Percentiles rank a stretch among this genome's conserved stretches.
Conservation (phyloP, 176 grass and related monocot genomes). For the Metroxylon sagu region DNA sequence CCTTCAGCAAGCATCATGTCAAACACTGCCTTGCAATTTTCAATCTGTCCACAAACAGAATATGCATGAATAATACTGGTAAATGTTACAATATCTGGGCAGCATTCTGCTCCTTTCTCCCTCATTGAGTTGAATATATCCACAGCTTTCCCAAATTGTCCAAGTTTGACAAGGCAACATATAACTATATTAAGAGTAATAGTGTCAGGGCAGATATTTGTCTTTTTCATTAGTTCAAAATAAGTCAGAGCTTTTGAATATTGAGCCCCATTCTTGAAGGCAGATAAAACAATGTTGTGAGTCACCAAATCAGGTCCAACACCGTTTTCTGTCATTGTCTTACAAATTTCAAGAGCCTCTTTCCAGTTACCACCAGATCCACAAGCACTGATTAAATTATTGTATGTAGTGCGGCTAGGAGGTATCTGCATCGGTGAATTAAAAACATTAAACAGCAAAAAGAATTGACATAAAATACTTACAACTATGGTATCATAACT, state of each 20-base stretch:
- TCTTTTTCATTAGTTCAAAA: conserved; percentile 83
- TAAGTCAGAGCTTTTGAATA: conserved; percentile 78
- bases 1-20: conserved; percentile 95
- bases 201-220: conserved; percentile 52
- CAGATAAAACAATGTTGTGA: conserved; percentile 89
- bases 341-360: conserved; percentile 81
- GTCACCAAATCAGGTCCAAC: conserved; percentile 92
- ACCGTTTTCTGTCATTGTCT: conserved; percentile 97
- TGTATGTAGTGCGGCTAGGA: conserved; percentile 74
- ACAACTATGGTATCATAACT: too few species aligned
- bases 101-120: conserved; percentile 47
- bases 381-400: conserved; percentile 95
- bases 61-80: conserved; percentile 85
- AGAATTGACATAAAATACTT: too few species aligned
- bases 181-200: conserved; percentile 86
- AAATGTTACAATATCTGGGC: conserved; percentile 84
- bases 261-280: conserved; percentile 78
- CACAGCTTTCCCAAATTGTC: conserved; percentile 61
- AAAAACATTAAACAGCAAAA: not conserved
- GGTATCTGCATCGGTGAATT: conserved; percentile 51
- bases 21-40: conserved; percentile 79
- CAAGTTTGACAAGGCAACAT: conserved; percentile 76
- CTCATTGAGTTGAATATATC: conserved; percentile 80
- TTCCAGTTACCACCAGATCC: conserved; percentile 82
- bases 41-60: conserved; percentile 78